Evolutionary conservation across 163 green algal genomes (phyloP), one percentile per base, ranked within the genome.

Genomic region (Scenedesmus sp.): DNA sequence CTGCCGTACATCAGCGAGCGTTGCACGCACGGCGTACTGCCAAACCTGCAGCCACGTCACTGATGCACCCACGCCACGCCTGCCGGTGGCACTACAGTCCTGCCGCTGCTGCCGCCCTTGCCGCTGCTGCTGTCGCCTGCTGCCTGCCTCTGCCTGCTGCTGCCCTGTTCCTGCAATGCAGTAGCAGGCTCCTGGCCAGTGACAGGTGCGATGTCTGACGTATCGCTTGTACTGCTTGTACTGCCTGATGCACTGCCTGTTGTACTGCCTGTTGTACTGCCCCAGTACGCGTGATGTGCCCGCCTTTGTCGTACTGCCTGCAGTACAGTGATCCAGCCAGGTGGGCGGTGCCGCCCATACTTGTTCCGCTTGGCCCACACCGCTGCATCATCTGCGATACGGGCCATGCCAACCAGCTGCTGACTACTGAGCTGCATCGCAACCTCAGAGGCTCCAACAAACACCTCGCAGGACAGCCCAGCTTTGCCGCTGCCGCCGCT

Each of bases 21-120:
- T 94, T 26, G 95, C 93, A 2, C 93, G 92, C 51, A 96, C 90
- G 5, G 97, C 97, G 89, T 97, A 98, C 53, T 91, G 93, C 97
- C 97, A 98, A 68, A 97, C 85, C 33, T 94, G 68, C 81, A 35
- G 12, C 95, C 94, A 95, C 1, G 79, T 81, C 12, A 94, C 80
- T 9, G 78, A 56, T 9, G 82, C 81, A n/a, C 89, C 89, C 16
- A 86, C 72, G 24, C 89, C 89, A 68, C 46, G 30, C 51, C 89
- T 35, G 12, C 49, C 83, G 18, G 83, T 4, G 89, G 89, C 46
- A 89, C 83, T 2, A 92, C 35, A 24, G 30, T n/a, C 46, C 24
- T 43, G 9, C 72, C 68, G 59, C 53, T 46, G 56, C 56, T 70
- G 18, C 33, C 43, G 37, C 42, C 42, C 24, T 51, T 49, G 44